Base-by-base conservation (phyloP, 208 protist species). In the Herpetomonas samuelpessoai region DNA sequence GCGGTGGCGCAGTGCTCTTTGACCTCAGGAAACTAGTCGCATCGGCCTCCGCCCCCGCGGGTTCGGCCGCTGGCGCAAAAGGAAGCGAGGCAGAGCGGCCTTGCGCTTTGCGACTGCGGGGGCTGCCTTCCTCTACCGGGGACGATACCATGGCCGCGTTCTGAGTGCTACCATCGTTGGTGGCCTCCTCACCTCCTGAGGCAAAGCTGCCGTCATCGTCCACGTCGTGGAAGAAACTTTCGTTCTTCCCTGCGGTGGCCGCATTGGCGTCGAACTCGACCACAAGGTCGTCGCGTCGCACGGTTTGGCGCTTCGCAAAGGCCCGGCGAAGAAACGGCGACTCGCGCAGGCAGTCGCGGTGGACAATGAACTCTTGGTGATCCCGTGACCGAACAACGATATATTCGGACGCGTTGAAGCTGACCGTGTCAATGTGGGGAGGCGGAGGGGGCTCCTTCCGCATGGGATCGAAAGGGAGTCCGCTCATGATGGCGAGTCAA, bases 401-500 rank as follows among this genome's bases (percentile, higher is more conserved):
- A 63, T 92, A 96, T 19, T 91, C 78, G 4, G 39, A 48, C 4
- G 86, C 72, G 22, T 74, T 71, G 4, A 96, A 41, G 48, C 76
- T 61, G 14, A 90, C 76, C 1, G 78, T 83, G 59, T 93, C 90
- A 2, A 79, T 81, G 62, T 88, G 74, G 16, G 84, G 83, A 2
- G 90, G 86, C 26, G 89, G 89, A 45, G 81, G 86, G 39, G 83
- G 83, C 3, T 83, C 81, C 66, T 79, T 90, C 82, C 86, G 75
- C 89, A 96, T 96, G 3, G 86, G 86, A 52, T 96, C 89, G 54
- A 96, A 96, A 9, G 83, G 55, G 10, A 66, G 27, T 0, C 76
- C 74, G 46, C 79, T 87, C 68, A 81, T 89, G 68, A 48, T n/a
- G n/a, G n/a, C n/a, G n/a, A n/a, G n/a, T n/a, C n/a, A n/a, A n/a